These are phyloP conservation scores for Dactylorhiza incarnata DNA, from an alignment of 106 monocot genomes.

Conservation along the genomic window DNA sequence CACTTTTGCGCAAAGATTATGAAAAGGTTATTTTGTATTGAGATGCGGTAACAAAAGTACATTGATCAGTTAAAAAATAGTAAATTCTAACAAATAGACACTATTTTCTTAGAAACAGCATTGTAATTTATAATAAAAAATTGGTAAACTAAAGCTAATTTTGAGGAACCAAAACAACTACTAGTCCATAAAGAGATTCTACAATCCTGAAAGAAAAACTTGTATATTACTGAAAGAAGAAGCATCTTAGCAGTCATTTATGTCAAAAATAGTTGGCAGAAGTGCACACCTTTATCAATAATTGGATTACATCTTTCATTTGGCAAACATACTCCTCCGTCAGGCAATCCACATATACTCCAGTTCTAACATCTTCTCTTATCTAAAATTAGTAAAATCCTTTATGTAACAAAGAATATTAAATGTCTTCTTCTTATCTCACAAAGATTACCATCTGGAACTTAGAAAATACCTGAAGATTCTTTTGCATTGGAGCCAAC, in stretches of 20 bases:
- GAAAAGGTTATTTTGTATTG: background rate
- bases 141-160: background rate
- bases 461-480: conserved; percentile 75
- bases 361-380: conserved; percentile 87
- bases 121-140: background rate
- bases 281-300: conserved; percentile 67
- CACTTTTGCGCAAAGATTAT: background rate
- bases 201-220: background rate
- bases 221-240: background rate
- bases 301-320: conserved; percentile 65
- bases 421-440: background rate
- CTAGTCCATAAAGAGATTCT: background rate
- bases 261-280: background rate
- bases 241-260: background rate
- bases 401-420: conserved; percentile 6
- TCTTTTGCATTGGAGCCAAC: conserved; percentile 67
- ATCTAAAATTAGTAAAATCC: conserved; percentile 39
- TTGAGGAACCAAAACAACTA: background rate
- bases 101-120: background rate
- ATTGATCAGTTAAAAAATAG: background rate
- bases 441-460: background rate
- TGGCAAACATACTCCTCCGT: conserved; percentile 71
- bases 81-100: background rate
- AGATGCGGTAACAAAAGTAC: background rate
- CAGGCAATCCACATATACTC: conserved; percentile 88